phyloP scores from a whole-genome alignment of 805 yeast species.

The Ogataea pilisensis region DNA sequence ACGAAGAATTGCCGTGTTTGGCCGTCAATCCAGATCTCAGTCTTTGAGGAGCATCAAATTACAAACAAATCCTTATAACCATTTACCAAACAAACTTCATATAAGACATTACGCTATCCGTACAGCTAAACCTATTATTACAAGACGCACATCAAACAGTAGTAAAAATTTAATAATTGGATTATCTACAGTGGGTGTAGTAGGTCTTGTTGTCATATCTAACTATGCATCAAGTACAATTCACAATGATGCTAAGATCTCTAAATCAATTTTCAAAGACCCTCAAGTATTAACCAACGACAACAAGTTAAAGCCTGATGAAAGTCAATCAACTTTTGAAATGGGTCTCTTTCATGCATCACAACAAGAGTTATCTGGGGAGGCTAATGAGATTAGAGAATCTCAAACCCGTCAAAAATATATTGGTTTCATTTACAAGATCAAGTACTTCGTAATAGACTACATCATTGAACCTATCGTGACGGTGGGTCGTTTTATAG shows the following conservation, averaged over 20 bases:
- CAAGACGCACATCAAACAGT: no score
- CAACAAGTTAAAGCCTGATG: conserved; percentile 42
- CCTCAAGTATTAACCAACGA: conserved; percentile 15
- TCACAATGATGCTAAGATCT: conserved; percentile 11
- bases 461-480: conserved; percentile 64
- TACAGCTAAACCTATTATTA: no score
- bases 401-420: conserved; percentile 15
- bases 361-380: conserved; percentile 46
- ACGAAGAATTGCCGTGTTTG: no score
- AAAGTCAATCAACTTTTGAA: conserved; percentile 62
- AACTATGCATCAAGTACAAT: conserved; percentile 4
- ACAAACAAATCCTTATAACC: no score
- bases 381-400: conserved; percentile 33
- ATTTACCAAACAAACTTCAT: no score
- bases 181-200: conserved; percentile 6
- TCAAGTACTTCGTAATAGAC: conserved; percentile 46
- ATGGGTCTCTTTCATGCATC: conserved; percentile 61
- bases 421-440: conserved; percentile 32
- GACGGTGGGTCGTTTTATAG: conserved; percentile 65
- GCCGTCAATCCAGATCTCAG: no score
- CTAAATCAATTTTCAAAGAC: conserved; percentile 15
- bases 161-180: conserved; percentile 2
- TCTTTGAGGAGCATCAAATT: no score
- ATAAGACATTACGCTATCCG: no score
- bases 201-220: conserved; percentile 1